Percentiles rank a stretch among this genome's conserved stretches.
Evolutionary conservation across 2,329 filamentous ascomycete species (phyloP).

Genomic region (Diplodia seriata): DNA sequence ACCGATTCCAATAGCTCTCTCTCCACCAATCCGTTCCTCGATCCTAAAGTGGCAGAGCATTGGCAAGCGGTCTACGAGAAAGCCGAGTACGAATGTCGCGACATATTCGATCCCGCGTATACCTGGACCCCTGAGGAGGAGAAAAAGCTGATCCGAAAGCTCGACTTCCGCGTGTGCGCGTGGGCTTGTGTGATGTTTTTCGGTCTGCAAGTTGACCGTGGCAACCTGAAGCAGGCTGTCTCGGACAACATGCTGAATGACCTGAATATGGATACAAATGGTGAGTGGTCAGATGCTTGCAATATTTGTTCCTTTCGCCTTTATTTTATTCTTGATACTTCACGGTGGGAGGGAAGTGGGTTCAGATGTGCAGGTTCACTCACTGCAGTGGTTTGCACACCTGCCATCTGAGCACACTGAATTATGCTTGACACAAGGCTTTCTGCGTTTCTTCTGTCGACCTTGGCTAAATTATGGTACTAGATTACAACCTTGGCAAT

Average conservation of each 20-base stretch:
- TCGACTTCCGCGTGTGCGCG: slow-evolving; percentile 41
- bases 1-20: slow-evolving; percentile 1
- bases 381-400: too few species aligned
- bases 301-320: not conserved
- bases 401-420: not conserved
- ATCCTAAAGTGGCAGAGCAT: slow-evolving; percentile 39
- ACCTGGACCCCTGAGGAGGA: slow-evolving; percentile 59
- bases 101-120: slow-evolving; percentile 57
- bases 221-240: slow-evolving; percentile 55
- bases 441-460: not conserved
- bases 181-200: slow-evolving; percentile 59
- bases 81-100: slow-evolving; percentile 46
- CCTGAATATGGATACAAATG: slow-evolving; percentile 39
- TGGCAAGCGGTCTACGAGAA: slow-evolving; percentile 41
- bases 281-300: not conserved
- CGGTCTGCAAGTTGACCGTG: slow-evolving; percentile 55
- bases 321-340: not conserved
- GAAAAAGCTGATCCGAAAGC: slow-evolving; percentile 53
- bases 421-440: not conserved
- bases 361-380: not conserved
- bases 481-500: slow-evolving; percentile 33
- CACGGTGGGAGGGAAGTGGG: not conserved
- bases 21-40: slow-evolving; percentile 36
- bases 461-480: not conserved
- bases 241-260: slow-evolving; percentile 51